Conservation (phyloP, 2,329 filamentous ascomycete genomes). For the Botrytis tulipae region DNA sequence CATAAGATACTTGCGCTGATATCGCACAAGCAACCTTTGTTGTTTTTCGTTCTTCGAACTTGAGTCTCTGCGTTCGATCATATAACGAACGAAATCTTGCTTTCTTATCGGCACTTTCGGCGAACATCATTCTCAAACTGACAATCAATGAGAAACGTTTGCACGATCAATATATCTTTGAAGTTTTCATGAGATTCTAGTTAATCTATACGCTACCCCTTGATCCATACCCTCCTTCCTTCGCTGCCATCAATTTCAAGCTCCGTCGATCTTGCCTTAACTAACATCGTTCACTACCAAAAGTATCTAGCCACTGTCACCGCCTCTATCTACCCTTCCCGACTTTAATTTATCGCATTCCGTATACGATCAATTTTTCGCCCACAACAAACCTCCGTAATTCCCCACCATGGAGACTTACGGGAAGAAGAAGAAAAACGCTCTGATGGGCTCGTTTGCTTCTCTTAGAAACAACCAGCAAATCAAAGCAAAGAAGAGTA, state of each 20-base stretch:
- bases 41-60: not conserved
- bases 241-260: not conserved
- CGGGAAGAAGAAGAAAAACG: constrained; percentile 29
- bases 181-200: not conserved
- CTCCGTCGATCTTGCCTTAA: not conserved
- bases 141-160: not conserved
- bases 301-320: not conserved
- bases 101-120: not conserved
- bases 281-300: not conserved
- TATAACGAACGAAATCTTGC: not conserved
- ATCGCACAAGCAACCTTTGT: not conserved
- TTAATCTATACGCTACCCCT: not conserved
- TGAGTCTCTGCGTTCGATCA: not conserved
- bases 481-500: constrained; percentile 16
- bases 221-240: not conserved
- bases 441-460: constrained; percentile 29
- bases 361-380: not conserved
- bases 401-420: constrained; percentile 27
- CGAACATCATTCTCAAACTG: not conserved
- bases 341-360: not conserved
- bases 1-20: not conserved
- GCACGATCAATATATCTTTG: not conserved
- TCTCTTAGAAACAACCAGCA: constrained; percentile 24
- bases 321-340: not conserved
- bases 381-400: not conserved